Percentiles rank a stretch among this genome's conserved stretches.
Conservation (phyloP, 2,329 filamentous ascomycete genomes). For the Teratosphaeria viscida region DNA sequence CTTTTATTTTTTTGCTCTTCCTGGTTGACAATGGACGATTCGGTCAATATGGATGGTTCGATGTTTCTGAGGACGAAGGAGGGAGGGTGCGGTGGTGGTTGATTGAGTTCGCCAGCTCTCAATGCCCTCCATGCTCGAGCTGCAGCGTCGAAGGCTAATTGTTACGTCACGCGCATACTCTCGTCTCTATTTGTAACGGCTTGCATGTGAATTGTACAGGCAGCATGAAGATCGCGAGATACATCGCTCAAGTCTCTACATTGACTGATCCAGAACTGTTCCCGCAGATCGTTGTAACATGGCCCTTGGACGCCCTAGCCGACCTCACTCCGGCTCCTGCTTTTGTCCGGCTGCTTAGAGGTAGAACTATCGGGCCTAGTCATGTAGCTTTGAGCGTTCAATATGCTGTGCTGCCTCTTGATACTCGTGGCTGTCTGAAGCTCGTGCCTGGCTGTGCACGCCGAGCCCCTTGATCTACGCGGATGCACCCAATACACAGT, state of each 20-base stretch:
- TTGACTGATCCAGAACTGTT: not conserved
- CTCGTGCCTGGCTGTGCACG: not conserved
- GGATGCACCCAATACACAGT: not conserved
- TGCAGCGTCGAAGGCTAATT: not conserved
- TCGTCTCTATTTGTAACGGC: not conserved
- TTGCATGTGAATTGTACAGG: not conserved
- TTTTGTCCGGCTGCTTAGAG: no score
- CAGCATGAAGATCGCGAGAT: not conserved
- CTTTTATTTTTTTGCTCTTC: no score
- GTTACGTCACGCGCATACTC: not conserved
- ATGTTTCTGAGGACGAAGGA: not conserved
- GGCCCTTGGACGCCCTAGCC: no score
- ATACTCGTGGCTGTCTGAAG: not conserved
- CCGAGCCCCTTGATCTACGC: no score
- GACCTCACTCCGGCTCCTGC: no score
- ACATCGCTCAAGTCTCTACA: not conserved
- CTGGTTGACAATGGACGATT: no score
- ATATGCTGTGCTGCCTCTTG: not conserved
- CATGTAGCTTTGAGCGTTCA: not conserved
- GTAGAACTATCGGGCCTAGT: no score
- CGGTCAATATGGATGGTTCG: no score
- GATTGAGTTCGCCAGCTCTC: not conserved
- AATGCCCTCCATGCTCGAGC: not conserved
- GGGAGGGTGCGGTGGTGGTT: not conserved
- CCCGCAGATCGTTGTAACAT: no score